These are phyloP conservation scores for Saccharomycopsis lassenensis DNA, from an alignment of 805 yeast genomes.

Conservation along the genomic window DNA sequence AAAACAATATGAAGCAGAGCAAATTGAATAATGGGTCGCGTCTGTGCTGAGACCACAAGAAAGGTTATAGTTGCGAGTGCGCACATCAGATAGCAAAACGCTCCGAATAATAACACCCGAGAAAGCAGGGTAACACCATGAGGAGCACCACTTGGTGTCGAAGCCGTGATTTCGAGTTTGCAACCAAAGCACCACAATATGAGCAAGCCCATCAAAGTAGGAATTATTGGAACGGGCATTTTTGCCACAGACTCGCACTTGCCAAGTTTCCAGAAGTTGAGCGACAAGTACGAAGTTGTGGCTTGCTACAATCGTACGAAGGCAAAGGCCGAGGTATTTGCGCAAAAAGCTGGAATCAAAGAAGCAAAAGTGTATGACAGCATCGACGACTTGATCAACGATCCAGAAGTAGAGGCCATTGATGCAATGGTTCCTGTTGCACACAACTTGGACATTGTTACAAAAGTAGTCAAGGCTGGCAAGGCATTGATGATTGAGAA, in stretches of 20 bases:
- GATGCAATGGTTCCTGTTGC: slow-evolving; percentile 91
- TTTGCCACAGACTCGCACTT: slow-evolving; percentile 79
- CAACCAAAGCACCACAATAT: neutral
- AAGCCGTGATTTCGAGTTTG: neutral
- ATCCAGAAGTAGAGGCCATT: slow-evolving; percentile 58
- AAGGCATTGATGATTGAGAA: slow-evolving; percentile 82
- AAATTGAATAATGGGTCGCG: no score
- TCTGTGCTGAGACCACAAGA: no score
- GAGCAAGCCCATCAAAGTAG: neutral
- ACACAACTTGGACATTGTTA: slow-evolving; percentile 55
- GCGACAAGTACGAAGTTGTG: slow-evolving; percentile 41
- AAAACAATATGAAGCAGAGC: no score
- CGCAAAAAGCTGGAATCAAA: slow-evolving; percentile 45
- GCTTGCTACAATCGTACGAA: slow-evolving; percentile 80
- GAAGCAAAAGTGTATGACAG: slow-evolving; percentile 43
- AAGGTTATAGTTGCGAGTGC: no score
- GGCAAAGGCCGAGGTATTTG: slow-evolving; percentile 74
- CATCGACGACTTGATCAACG: slow-evolving; percentile 54
- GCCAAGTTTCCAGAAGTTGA: slow-evolving; percentile 51
- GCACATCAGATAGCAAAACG: no score
- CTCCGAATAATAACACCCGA: no score
- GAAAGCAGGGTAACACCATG: no score
- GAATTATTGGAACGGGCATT: no score
- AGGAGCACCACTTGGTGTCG: neutral
- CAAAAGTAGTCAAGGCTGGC: slow-evolving; percentile 56